Evolutionary conservation across 257 asterid genomes (phyloP).

Genomic region (Gentiana straminea): DNA sequence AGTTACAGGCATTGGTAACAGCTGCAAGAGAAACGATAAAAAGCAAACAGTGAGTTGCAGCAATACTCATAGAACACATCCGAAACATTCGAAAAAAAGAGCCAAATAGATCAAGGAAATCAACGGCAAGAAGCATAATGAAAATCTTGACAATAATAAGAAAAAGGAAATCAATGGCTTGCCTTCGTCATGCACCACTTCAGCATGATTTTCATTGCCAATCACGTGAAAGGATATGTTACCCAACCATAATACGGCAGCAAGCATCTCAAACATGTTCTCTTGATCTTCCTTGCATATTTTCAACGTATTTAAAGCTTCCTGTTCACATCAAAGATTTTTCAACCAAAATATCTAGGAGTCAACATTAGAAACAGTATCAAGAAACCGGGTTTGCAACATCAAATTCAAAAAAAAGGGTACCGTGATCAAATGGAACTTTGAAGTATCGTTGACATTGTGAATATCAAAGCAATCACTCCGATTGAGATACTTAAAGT

Average conservation of each 20-base stretch:
- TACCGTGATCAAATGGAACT: conserved; percentile 47
- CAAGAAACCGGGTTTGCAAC: not conserved
- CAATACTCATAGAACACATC: too few relatives aligned
- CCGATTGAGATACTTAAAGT: conserved; percentile 66
- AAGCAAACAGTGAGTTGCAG: not conserved
- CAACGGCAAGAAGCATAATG: not conserved
- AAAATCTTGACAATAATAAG: not conserved
- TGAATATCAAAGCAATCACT: conserved; percentile 61
- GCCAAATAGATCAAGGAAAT: conserved; percentile 3
- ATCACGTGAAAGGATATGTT: conserved; percentile 67
- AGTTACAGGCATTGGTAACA: conserved; percentile 56
- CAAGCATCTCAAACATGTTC: conserved; percentile 66
- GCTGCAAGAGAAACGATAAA: conserved; percentile 36
- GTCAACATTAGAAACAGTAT: not conserved
- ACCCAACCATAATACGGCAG: conserved; percentile 96
- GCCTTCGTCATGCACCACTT: conserved; percentile 84
- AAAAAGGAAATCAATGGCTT: conserved; percentile 6
- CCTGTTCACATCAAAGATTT: conserved; percentile 37
- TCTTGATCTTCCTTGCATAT: conserved; percentile 71
- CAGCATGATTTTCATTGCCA: conserved; percentile 56
- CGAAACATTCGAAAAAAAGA: too few relatives aligned
- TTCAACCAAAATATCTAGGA: not conserved
- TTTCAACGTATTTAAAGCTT: conserved; percentile 47
- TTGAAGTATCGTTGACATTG: conserved; percentile 48
- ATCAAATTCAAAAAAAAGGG: not conserved